Evolutionary conservation across 148 eudicot species (phyloP).

Genomic region (Fagopyrum homotropicum): DNA sequence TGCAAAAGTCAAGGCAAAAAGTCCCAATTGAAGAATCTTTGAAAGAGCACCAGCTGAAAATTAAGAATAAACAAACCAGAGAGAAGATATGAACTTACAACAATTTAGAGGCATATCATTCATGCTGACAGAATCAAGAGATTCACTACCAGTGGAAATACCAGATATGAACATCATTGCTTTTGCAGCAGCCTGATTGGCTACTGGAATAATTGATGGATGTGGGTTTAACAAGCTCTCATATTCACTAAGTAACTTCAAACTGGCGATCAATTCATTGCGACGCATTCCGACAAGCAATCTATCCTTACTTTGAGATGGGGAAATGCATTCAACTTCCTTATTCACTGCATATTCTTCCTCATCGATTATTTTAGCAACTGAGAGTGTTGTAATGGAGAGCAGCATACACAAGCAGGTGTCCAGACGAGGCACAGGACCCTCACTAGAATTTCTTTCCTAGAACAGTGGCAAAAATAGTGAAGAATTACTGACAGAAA

Average conservation of each 20-base stretch:
- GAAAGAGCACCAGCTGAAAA: neutral
- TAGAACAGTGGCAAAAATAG: conserved; percentile 12
- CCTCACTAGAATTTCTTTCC: conserved; percentile 87
- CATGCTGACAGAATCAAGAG: conserved; percentile 8
- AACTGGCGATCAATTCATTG: conserved; percentile 50
- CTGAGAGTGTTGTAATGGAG: conserved; percentile 60
- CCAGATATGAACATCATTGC: conserved; percentile 82
- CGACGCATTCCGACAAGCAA: conserved; percentile 37
- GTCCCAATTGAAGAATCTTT: neutral
- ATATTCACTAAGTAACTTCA: conserved; percentile 72
- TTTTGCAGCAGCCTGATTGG: conserved; percentile 90
- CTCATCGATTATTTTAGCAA: conserved; percentile 63
- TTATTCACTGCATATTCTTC: conserved; percentile 37
- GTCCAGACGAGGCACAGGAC: conserved; percentile 92
- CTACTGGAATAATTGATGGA: conserved; percentile 41
- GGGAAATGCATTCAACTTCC: conserved; percentile 17
- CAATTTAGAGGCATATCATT: conserved; percentile 5
- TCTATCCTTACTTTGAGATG: conserved; percentile 25
- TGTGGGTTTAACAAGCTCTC: conserved; percentile 80
- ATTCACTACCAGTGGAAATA: conserved; percentile 23
- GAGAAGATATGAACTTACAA: conserved; percentile 1
- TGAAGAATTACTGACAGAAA: neutral
- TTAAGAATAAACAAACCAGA: neutral
- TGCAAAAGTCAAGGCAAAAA: neutral
- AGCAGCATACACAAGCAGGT: conserved; percentile 82